phyloP scores from a whole-genome alignment of 192 early-diverging fungal species.

The Pecoramyces ruminantium region DNA sequence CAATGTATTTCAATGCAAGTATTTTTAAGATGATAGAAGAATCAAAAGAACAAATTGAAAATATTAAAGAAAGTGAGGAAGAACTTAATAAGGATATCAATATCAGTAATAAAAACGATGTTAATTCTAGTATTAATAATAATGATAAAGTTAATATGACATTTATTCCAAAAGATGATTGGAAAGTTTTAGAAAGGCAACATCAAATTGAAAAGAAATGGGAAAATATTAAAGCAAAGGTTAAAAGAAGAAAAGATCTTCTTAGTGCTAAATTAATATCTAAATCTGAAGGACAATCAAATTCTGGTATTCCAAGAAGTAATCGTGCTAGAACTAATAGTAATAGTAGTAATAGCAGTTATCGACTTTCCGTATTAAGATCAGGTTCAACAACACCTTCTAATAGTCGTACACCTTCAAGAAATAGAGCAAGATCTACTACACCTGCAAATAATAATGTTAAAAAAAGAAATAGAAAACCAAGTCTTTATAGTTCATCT shows the following conservation, averaged over 20 bases:
- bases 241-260: neutral
- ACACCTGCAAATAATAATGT: neutral
- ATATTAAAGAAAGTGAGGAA: neutral
- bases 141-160: neutral
- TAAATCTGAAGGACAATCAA: neutral
- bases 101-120: neutral
- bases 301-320: neutral
- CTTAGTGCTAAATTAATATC: neutral
- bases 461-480: neutral
- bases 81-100: neutral
- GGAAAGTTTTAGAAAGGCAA: neutral
- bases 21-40: neutral
- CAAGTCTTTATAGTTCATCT: neutral
- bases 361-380: neutral
- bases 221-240: neutral
- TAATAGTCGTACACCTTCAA: neutral
- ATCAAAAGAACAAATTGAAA: neutral
- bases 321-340: neutral
- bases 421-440: neutral
- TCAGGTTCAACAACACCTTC: neutral
- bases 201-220: neutral
- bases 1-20: neutral
- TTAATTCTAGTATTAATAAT: too few relatives aligned
- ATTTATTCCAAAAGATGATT: neutral
- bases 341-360: neutral